Evolutionary conservation across 2,329 filamentous ascomycete species (phyloP).

Genomic region (Xylaria sp.): DNA sequence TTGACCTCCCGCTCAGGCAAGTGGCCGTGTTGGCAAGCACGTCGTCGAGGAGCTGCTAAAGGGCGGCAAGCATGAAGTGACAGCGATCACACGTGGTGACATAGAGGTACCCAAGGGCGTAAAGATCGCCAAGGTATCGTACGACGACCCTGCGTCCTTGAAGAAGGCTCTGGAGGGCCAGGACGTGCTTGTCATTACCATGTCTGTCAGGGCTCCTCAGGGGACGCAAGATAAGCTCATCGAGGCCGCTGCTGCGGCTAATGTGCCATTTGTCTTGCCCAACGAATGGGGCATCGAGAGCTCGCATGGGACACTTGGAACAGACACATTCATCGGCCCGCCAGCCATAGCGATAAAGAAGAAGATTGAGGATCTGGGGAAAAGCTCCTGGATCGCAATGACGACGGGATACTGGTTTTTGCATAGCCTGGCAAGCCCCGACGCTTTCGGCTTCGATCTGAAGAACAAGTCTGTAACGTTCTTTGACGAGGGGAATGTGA

Average conservation of each 20-base stretch:
- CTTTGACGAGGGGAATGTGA: slow-evolving; percentile 66
- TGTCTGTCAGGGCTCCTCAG: slow-evolving; percentile 55
- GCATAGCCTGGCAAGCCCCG: slow-evolving; percentile 55
- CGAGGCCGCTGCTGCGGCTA: slow-evolving; percentile 63
- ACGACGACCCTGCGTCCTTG: slow-evolving; percentile 55
- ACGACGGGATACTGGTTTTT: slow-evolving; percentile 65
- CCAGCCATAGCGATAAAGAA: slow-evolving; percentile 41
- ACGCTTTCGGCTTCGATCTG: slow-evolving; percentile 62
- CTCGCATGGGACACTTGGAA: slow-evolving; percentile 50
- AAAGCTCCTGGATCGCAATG: slow-evolving; percentile 57
- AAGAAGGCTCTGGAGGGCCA: slow-evolving; percentile 62
- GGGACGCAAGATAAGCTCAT: slow-evolving; percentile 62
- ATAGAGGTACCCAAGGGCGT: slow-evolving; percentile 57
- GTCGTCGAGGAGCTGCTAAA: slow-evolving; percentile 55
- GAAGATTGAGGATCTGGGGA: slow-evolving; percentile 54
- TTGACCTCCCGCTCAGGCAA: slow-evolving; percentile 49
- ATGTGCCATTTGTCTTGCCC: slow-evolving; percentile 65
- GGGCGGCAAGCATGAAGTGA: slow-evolving; percentile 61
- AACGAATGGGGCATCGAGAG: slow-evolving; percentile 59
- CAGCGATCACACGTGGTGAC: slow-evolving; percentile 59
- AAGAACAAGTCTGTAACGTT: slow-evolving; percentile 53
- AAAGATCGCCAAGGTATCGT: slow-evolving; percentile 55
- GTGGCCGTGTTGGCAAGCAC: slow-evolving; percentile 54
- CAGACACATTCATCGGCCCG: slow-evolving; percentile 46
- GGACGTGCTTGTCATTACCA: slow-evolving; percentile 67